Percentiles rank a stretch among this genome's conserved stretches.
Conservation (phyloP, 169 alveolate species). For the Theileria parva region DNA sequence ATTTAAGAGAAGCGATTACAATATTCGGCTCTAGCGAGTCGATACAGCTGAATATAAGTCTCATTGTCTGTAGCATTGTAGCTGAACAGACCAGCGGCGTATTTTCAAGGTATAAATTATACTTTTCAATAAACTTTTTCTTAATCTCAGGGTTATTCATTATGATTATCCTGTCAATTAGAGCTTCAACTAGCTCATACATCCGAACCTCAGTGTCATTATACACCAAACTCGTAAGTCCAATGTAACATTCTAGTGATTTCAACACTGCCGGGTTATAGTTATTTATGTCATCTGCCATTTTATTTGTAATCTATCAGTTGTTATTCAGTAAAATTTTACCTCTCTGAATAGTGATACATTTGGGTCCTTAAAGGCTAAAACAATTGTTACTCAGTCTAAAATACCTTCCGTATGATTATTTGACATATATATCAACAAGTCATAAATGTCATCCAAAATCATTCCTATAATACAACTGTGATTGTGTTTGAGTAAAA, state of each 20-base stretch:
- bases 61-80: constrained; percentile 28
- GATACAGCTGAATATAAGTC: background rate
- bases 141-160: background rate
- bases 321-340: background rate
- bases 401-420: background rate
- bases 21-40: background rate
- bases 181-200: constrained; percentile 20
- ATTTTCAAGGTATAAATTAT: constrained; percentile 6
- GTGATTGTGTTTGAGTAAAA: background rate
- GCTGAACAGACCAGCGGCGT: constrained; percentile 46
- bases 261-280: background rate
- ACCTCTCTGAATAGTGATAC: background rate
- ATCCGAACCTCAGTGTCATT: background rate
- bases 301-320: background rate
- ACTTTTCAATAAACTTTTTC: background rate
- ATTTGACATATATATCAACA: background rate
- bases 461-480: background rate
- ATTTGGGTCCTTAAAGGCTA: constrained; percentile 11
- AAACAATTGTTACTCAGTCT: background rate
- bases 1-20: background rate
- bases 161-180: constrained; percentile 20
- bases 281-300: constrained; percentile 3
- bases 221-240: background rate
- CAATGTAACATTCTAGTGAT: constrained; percentile 19
- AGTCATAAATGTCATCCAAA: background rate